Evolutionary conservation across 352 stramenopile species (phyloP).

Genomic region (Phytophthora tubulina): DNA sequence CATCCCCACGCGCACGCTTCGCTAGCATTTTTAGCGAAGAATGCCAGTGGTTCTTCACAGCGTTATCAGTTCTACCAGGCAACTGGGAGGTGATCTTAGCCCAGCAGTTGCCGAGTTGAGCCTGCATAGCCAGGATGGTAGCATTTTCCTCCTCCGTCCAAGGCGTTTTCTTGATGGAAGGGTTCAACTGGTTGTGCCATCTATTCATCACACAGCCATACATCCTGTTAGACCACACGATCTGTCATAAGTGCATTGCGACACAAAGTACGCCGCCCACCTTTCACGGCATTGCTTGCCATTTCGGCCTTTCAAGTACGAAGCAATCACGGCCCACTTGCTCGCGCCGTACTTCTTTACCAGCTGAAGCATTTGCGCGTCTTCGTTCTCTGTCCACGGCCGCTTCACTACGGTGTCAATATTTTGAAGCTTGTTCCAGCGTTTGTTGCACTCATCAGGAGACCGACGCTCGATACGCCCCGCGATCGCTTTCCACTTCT

Average conservation of each 20-base stretch:
- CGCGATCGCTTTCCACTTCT: constrained; percentile 84
- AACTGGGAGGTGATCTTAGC: constrained; percentile 97
- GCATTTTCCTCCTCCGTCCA: constrained; percentile 89
- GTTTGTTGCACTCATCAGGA: constrained; percentile 63
- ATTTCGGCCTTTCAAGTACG: constrained; percentile 82
- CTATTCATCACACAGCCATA: constrained; percentile 35
- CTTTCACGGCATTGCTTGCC: constrained; percentile 91
- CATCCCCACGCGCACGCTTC: constrained; percentile 35
- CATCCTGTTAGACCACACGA: neutral
- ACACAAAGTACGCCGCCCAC: constrained; percentile 30
- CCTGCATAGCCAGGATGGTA: constrained; percentile 86
- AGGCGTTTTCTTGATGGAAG: constrained; percentile 76
- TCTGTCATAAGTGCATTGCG: neutral
- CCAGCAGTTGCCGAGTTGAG: constrained; percentile 96
- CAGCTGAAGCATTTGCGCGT: constrained; percentile 68
- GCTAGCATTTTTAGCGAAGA: constrained; percentile 78
- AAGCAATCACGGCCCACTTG: constrained; percentile 89
- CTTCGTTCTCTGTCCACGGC: constrained; percentile 72
- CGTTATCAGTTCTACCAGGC: constrained; percentile 96
- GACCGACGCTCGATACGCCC: constrained; percentile 59
- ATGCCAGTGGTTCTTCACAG: constrained; percentile 98
- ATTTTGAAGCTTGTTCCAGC: constrained; percentile 80
- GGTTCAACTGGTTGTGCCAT: constrained; percentile 90
- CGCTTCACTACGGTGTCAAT: constrained; percentile 70
- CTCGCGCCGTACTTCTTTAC: constrained; percentile 63